phyloP scores from a whole-genome alignment of 176 grass and related monocot species.

The Chloris gayana region DNA sequence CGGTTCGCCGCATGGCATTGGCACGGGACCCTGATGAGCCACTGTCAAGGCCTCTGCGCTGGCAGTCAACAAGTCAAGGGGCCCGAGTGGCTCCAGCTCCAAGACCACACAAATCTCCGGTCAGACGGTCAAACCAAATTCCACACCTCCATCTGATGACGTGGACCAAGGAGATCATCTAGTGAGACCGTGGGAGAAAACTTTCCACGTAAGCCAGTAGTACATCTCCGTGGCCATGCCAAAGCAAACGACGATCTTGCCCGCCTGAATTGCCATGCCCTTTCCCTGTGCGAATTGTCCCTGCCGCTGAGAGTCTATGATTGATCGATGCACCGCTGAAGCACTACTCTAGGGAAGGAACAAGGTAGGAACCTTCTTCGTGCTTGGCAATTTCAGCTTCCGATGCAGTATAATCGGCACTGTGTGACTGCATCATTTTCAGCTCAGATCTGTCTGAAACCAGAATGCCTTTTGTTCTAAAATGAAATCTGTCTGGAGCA shows the following conservation, averaged over 20 bases:
- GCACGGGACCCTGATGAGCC: too few species aligned
- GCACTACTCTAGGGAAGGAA: too few species aligned
- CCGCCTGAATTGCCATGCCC: too few species aligned
- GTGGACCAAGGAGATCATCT: not conserved
- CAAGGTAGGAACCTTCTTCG: too few species aligned
- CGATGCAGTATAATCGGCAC: too few species aligned
- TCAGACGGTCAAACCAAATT: not conserved
- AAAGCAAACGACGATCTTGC: not conserved
- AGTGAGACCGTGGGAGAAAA: not conserved
- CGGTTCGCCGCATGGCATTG: too few species aligned
- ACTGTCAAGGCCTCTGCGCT: not conserved
- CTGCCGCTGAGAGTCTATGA: too few species aligned
- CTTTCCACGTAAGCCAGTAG: not conserved
- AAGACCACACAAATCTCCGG: not conserved
- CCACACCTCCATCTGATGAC: not conserved
- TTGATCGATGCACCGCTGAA: too few species aligned
- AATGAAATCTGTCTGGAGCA: not conserved
- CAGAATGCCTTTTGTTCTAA: too few species aligned
- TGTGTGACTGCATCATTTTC: too few species aligned
- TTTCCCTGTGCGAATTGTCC: too few species aligned
- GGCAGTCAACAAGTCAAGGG: conserved; percentile 3
- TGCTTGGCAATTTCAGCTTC: too few species aligned
- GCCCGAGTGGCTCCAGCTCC: not conserved
- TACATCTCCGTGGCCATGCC: not conserved
- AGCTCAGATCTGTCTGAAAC: not conserved